Conservation (phyloP, 202 grass and related monocot species). For the Elaeis oleifera region DNA sequence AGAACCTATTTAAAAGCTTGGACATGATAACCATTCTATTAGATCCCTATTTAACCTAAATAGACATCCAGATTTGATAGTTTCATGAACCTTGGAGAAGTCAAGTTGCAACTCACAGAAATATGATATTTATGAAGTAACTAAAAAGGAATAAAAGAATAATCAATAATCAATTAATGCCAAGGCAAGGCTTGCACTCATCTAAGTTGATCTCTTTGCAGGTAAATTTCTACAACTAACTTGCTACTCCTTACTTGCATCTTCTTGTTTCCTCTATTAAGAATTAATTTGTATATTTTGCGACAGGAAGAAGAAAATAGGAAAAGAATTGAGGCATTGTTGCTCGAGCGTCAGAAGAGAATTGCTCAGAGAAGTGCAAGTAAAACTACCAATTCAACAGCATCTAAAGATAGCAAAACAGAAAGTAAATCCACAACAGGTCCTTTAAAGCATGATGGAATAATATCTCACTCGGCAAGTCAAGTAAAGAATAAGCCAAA, state of each 20-base stretch:
- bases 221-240: neutral
- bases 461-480: neutral
- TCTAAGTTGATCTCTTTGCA: neutral
- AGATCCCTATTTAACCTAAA: too few relatives aligned
- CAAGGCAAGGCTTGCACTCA: neutral
- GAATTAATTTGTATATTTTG: neutral
- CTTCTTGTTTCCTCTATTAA: neutral
- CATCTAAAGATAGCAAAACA: too few relatives aligned
- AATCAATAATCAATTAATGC: neutral
- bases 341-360: neutral
- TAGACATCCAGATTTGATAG: too few relatives aligned
- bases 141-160: too few relatives aligned
- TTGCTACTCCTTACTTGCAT: neutral
- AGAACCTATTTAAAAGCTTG: too few relatives aligned
- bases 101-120: too few relatives aligned
- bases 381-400: neutral
- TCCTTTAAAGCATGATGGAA: neutral
- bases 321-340: constrained; percentile 1
- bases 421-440: neutral
- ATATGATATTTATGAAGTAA: too few relatives aligned
- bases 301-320: constrained; percentile 1
- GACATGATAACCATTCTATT: too few relatives aligned
- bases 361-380: constrained; percentile 1
- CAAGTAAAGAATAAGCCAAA: neutral
- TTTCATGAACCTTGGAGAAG: too few relatives aligned